A percentile compares a stretch with the other conserved stretches of the same genome.
These are phyloP conservation scores for Luzula sylvatica DNA, from an alignment of 176 grass and related monocot genomes.

Conservation along the genomic window DNA sequence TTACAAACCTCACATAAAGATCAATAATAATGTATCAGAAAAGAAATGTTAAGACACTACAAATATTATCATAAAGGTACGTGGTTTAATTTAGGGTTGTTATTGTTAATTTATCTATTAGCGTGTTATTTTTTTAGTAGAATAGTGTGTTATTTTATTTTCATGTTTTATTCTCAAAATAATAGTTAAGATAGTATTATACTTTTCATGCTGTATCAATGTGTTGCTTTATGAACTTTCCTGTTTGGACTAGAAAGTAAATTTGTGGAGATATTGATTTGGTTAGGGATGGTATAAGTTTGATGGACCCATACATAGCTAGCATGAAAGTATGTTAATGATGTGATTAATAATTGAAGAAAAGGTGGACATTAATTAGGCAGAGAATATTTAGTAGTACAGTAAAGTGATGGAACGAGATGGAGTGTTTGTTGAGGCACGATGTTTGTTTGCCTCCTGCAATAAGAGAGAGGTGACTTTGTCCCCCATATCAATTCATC, in stretches of 20 bases:
- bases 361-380: background rate
- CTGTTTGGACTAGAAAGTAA: background rate
- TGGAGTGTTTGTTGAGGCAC: constrained; percentile 26
- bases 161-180: background rate
- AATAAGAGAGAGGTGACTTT: too few relatives aligned
- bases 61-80: background rate
- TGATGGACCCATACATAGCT: background rate
- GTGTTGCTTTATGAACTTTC: background rate
- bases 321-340: background rate
- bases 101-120: background rate
- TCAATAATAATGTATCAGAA: background rate
- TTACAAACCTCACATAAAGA: background rate
- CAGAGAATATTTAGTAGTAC: too few relatives aligned
- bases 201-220: background rate
- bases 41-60: background rate
- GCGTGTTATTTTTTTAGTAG: background rate
- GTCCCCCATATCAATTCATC: too few relatives aligned
- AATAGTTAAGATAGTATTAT: background rate
- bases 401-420: background rate
- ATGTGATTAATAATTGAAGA: background rate
- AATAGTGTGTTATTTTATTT: background rate
- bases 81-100: constrained; percentile 7
- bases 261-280: background rate
- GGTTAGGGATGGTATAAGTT: background rate
- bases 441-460: constrained; percentile 11